Evolutionary conservation across 768 basidiomycete genomes (phyloP).

Genomic region (Tylopilus plumbeoviolaceoides): DNA sequence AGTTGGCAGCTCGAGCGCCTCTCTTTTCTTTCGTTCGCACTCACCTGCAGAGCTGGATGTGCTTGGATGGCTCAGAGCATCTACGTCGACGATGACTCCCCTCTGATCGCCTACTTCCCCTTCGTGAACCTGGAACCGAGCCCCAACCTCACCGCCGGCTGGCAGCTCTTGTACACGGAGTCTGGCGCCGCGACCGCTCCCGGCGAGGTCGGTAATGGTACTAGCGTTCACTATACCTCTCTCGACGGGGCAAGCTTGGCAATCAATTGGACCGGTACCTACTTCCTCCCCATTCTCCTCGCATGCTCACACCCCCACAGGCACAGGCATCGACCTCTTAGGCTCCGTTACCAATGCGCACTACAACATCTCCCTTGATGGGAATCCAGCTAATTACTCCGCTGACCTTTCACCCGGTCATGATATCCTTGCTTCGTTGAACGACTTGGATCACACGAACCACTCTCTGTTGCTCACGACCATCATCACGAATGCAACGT

Average conservation of each 20-base stretch:
- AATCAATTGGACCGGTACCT: slow-evolving; percentile 61
- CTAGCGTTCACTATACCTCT: slow-evolving; percentile 60
- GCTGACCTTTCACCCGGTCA: slow-evolving; percentile 26
- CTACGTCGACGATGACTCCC: slow-evolving; percentile 64
- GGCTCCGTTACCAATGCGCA: slow-evolving; percentile 46
- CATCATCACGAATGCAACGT: slow-evolving; percentile 32
- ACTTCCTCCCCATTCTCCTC: background rate
- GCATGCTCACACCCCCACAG: slow-evolving; percentile 33
- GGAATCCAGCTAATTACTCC: slow-evolving; percentile 26
- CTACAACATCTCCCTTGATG: slow-evolving; percentile 54
- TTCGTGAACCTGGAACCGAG: slow-evolving; percentile 51
- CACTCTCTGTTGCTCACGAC: slow-evolving; percentile 58
- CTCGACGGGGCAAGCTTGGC: slow-evolving; percentile 52
- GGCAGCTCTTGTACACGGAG: slow-evolving; percentile 59
- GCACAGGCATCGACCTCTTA: slow-evolving; percentile 58
- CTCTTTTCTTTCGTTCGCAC: slow-evolving; percentile 8
- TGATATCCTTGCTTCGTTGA: slow-evolving; percentile 49
- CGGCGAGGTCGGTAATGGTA: slow-evolving; percentile 49
- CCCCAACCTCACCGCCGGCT: slow-evolving; percentile 51
- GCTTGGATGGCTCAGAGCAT: slow-evolving; percentile 32
- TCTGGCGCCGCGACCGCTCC: slow-evolving; percentile 44
- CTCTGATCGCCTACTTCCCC: slow-evolving; percentile 57
- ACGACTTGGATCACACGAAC: slow-evolving; percentile 40
- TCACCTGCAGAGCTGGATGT: slow-evolving; percentile 26
- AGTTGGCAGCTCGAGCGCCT: slow-evolving; percentile 16